phyloP scores from a whole-genome alignment of 1,284 basidiomycete species.

The Cutaneotrichosporon arboriforme region DNA sequence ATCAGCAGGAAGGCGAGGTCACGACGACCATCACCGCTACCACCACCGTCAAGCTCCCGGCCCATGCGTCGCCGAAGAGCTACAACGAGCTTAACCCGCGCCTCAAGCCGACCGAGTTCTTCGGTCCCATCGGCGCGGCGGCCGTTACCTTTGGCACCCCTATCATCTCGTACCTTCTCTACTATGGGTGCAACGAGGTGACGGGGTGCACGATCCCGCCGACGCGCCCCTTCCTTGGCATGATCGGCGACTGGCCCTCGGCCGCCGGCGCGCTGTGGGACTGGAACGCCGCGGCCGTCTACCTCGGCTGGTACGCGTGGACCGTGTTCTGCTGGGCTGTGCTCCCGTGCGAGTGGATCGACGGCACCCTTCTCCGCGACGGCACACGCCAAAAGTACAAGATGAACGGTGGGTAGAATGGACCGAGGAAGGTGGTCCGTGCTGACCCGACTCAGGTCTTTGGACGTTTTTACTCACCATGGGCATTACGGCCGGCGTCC shows the following conservation, averaged over 20 bases:
- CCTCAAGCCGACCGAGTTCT: slow-evolving; percentile 68
- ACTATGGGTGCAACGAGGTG: slow-evolving; percentile 75
- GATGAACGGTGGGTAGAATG: slow-evolving; percentile 72
- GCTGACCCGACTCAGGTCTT: slow-evolving; percentile 58
- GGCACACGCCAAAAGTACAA: slow-evolving; percentile 80
- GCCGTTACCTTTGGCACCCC: slow-evolving; percentile 71
- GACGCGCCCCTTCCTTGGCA: slow-evolving; percentile 8
- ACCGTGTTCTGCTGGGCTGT: slow-evolving; percentile 74
- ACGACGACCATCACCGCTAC: slow-evolving; percentile 45
- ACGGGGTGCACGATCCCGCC: slow-evolving; percentile 58
- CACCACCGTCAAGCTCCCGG: slow-evolving; percentile 40
- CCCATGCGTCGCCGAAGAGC: slow-evolving; percentile 23
- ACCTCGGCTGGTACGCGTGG: slow-evolving; percentile 86
- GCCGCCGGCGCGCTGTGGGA: slow-evolving; percentile 62
- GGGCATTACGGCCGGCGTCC: slow-evolving; percentile 62
- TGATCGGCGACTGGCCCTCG: slow-evolving; percentile 32
- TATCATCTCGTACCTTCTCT: slow-evolving; percentile 68
- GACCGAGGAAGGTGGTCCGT: too few species aligned
- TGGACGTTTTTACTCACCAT: slow-evolving; percentile 75
- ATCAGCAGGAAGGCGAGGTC: slow-evolving; percentile 5
- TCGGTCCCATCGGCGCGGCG: slow-evolving; percentile 75
- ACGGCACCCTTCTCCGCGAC: slow-evolving; percentile 71
- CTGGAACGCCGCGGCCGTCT: slow-evolving; percentile 65
- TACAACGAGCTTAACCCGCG: slow-evolving; percentile 49
- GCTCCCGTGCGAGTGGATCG: slow-evolving; percentile 78